Evolutionary conservation across 2,329 filamentous ascomycete genomes (phyloP).

Genomic region (Stemphylium beticola): DNA sequence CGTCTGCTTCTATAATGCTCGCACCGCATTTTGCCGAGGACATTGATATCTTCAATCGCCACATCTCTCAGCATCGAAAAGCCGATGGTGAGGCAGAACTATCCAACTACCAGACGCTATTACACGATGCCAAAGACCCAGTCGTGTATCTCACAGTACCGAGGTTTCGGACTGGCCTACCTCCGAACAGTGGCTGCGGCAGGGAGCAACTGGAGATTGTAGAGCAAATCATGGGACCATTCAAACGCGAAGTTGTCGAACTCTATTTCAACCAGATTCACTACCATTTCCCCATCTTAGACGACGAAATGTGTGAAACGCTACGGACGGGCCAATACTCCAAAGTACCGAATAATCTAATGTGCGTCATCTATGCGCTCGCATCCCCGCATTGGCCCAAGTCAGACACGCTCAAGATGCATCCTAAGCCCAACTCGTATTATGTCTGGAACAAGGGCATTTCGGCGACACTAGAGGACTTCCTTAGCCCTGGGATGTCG

Average conservation of each 20-base stretch:
- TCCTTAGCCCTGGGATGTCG: constrained; percentile 49
- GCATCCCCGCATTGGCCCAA: constrained; percentile 47
- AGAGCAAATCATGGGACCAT: constrained; percentile 50
- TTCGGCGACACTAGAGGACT: constrained; percentile 51
- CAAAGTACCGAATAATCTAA: constrained; percentile 44
- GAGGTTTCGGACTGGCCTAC: constrained; percentile 56
- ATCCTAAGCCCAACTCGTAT: constrained; percentile 46
- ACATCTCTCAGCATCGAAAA: constrained; percentile 44
- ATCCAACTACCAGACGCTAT: constrained; percentile 58
- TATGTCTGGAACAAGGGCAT: constrained; percentile 54
- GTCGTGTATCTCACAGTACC: constrained; percentile 56
- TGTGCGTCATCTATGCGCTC: constrained; percentile 50
- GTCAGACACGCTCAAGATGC: constrained; percentile 45
- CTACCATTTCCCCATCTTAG: constrained; percentile 49
- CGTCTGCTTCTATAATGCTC: constrained; percentile 49
- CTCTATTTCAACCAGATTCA: constrained; percentile 54
- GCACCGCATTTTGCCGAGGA: constrained; percentile 52
- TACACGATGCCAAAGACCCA: constrained; percentile 51
- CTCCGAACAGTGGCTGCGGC: constrained; percentile 43
- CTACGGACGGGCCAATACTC: constrained; percentile 44
- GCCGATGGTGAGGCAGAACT: constrained; percentile 36
- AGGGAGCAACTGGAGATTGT: constrained; percentile 50
- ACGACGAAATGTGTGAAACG: constrained; percentile 46
- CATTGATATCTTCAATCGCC: constrained; percentile 49
- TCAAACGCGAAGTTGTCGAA: constrained; percentile 49